These are phyloP conservation scores for Ophiosphaerella korrae DNA, from an alignment of 2,329 filamentous ascomycete genomes.

Conservation along the genomic window DNA sequence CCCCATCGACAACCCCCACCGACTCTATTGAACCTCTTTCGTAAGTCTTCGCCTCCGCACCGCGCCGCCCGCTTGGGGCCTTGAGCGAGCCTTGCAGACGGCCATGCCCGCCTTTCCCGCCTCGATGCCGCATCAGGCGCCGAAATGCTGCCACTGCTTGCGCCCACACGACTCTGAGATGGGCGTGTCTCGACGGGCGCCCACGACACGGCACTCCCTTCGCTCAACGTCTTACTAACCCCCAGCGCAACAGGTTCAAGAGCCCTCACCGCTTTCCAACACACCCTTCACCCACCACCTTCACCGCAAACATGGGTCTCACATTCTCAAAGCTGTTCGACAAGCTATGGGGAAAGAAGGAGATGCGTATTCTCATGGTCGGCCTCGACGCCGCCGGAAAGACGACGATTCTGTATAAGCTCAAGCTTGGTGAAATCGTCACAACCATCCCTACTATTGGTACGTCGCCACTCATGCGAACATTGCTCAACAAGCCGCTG, in stretches of 20 bases:
- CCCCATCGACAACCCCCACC: conserved; percentile 43
- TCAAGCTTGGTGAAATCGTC: conserved; percentile 97
- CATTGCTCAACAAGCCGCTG: conserved; percentile 23
- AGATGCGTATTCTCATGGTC: conserved; percentile 98
- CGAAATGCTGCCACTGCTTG: conserved; percentile 20
- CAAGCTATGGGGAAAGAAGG: conserved; percentile 98
- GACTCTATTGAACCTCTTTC: conserved; percentile 42
- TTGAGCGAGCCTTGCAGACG: conserved; percentile 14
- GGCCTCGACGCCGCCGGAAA: conserved; percentile 98
- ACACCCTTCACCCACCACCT: conserved; percentile 29
- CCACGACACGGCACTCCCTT: conserved; percentile 13
- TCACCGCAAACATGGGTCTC: conserved; percentile 80
- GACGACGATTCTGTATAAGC: conserved; percentile 96
- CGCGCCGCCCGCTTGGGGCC: conserved; percentile 17
- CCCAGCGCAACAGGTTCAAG: conserved; percentile 40
- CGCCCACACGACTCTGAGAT: conserved; percentile 16
- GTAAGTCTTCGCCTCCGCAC: conserved; percentile 39
- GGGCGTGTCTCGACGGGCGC: conserved; percentile 9
- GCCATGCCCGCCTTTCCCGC: conserved; percentile 24
- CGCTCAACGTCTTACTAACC: conserved; percentile 22
- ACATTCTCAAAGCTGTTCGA: conserved; percentile 95
- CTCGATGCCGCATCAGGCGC: conserved; percentile 35
- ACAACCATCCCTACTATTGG: conserved; percentile 97
- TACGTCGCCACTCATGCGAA: conserved; percentile 38
- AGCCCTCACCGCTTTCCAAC: conserved; percentile 36